phyloP scores from a whole-genome alignment of 352 stramenopile species.

The Pythium scleroteichum region DNA sequence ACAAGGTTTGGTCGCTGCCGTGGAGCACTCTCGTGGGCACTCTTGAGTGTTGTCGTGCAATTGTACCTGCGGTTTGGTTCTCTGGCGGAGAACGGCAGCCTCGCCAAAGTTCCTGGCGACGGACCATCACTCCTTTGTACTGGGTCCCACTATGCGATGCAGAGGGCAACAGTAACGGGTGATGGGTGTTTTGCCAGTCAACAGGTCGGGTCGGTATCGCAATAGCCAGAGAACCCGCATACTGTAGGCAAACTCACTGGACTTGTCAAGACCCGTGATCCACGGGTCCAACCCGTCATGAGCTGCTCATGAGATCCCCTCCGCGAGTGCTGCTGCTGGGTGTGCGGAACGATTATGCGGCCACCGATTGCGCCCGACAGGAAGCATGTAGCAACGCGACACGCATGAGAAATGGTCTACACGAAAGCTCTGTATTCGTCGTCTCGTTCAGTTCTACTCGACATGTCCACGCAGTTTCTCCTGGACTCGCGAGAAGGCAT shows the following conservation, averaged over 20 bases:
- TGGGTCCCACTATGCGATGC: conserved; percentile 6
- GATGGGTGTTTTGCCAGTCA: neutral
- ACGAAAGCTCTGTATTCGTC: conserved; percentile 14
- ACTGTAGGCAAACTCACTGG: no score
- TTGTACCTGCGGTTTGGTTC: no score
- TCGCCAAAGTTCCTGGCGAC: neutral
- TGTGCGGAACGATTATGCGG: neutral
- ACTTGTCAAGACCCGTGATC: conserved; percentile 1
- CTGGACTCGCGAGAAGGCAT: no score
- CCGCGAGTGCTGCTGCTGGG: conserved; percentile 1
- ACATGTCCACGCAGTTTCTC: conserved; percentile 3
- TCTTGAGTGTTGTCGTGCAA: no score
- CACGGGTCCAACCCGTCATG: neutral
- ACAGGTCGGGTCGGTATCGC: conserved; percentile 7
- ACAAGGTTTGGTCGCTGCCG: conserved; percentile 8
- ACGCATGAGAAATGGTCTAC: neutral
- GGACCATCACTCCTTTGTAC: neutral
- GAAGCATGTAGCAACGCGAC: neutral
- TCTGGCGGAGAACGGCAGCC: neutral
- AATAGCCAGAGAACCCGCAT: no score
- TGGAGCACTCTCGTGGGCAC: no score
- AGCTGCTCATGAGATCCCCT: conserved; percentile 14
- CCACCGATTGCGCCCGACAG: no score
- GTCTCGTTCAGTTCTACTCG: neutral
- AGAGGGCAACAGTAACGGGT: neutral